Base-by-base conservation (phyloP, 352 stramenopile species). In the Globisporangium spiculum region DNA sequence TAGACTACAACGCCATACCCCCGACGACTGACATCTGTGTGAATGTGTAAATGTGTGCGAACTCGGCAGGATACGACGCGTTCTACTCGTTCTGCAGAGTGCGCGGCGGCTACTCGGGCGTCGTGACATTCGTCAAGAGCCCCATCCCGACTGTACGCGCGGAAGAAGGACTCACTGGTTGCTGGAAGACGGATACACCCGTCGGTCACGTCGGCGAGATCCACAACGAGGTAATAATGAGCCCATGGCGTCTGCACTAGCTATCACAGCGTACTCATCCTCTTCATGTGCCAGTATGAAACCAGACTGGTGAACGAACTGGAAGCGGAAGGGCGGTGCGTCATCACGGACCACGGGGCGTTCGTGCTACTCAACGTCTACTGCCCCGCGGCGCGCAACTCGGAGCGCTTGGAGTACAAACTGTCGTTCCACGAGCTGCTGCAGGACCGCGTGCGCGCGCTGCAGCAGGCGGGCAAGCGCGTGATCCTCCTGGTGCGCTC, bases 351-450 rank as follows among this genome's bases (percentile, higher is more conserved):
- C 66, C 90, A 97, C 67, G 67, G 81, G 56, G 72, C 86, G n/a
- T 97, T 97, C 71, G 82, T 97, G 38, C 75, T 97, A 18, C 58
- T 97, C 44, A 97, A 97, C 70, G 83, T 92, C 22, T 97, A 97
- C 71, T 96, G 89, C 36, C 90, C 90, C 32, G 88, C 90, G 7
- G 71, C 89, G 24, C 75, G 78, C 32, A 91, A 83, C 32, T 56
- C 62, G 24, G 88, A 96, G 63, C 84, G 91, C 0, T 72, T 93
- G n/a, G 80, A 90, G 63, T 96, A 92, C 72, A 97, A 97, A 65
- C 68, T 94, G 18, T 75, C 84, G 27, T 97, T 97, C 63, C 86
- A 96, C 61, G 71, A 71, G 30, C 63, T 93, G 34, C 72, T 97
- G 4, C 66, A 82, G 68, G 78, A 92, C 30, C 80, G 90, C 16